These are phyloP conservation scores for Pseudogymnoascus sp. DNA, from an alignment of 2,329 filamentous ascomycete genomes.

Conservation along the genomic window DNA sequence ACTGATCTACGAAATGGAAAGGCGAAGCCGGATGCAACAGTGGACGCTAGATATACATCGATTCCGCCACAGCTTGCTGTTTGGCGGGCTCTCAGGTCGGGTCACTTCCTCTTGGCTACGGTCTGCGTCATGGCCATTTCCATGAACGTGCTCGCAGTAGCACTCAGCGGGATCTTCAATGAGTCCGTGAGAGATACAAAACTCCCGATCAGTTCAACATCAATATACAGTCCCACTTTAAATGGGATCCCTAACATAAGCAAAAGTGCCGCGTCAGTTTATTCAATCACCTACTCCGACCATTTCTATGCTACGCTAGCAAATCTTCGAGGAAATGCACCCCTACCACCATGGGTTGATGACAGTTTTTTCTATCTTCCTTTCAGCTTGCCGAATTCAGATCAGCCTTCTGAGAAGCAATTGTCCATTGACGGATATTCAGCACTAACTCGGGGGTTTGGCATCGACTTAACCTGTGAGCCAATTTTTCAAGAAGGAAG, in stretches of 20 bases:
- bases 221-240: constrained; percentile 3
- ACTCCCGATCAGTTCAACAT: not conserved
- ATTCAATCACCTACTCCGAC: constrained; percentile 19
- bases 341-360: constrained; percentile 45
- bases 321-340: constrained; percentile 38
- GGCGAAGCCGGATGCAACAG: constrained; percentile 31
- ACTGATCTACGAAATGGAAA: constrained; percentile 40
- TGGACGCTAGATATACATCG: constrained; percentile 44
- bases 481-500: constrained; percentile 16
- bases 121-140: constrained; percentile 44
- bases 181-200: constrained; percentile 24
- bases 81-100: constrained; percentile 37
- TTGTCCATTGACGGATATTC: constrained; percentile 16
- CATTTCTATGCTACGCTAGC: constrained; percentile 39
- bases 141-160: constrained; percentile 46
- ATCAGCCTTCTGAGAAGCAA: not conserved
- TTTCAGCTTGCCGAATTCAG: constrained; percentile 22
- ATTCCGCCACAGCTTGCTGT: constrained; percentile 47
- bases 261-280: not conserved
- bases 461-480: constrained; percentile 30
- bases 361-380: constrained; percentile 41
- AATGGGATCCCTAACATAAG: not conserved
- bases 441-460: constrained; percentile 30
- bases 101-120: constrained; percentile 39
- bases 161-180: constrained; percentile 44